phyloP scores from a whole-genome alignment of 805 yeast genomes.

The Yarrowia sp. region DNA sequence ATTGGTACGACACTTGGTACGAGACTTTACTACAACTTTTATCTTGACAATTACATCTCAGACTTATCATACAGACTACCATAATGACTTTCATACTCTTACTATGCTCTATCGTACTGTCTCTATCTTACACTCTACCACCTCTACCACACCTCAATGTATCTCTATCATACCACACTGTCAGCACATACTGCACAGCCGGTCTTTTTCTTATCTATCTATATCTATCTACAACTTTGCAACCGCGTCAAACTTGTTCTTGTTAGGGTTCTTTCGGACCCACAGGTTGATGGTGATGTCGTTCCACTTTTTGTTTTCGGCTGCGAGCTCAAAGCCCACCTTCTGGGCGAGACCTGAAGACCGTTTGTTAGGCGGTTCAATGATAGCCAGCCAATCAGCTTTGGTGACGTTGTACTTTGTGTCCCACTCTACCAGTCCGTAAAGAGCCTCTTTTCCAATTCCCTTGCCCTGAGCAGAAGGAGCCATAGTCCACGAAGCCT shows the following conservation, averaged over 20 bases:
- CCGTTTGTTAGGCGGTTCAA: conserved; percentile 32
- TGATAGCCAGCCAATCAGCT: conserved; percentile 29
- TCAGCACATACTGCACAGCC: too few relatives aligned
- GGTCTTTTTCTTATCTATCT: background rate
- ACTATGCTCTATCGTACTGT: too few relatives aligned
- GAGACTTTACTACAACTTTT: too few relatives aligned
- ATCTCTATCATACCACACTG: too few relatives aligned
- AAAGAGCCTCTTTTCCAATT: conserved; percentile 2
- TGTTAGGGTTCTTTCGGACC: conserved; percentile 18
- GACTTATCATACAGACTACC: too few relatives aligned
- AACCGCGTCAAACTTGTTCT: background rate
- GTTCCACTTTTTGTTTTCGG: conserved; percentile 25
- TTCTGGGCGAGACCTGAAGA: conserved; percentile 22
- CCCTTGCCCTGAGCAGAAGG: conserved; percentile 9
- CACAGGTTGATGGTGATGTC: background rate
- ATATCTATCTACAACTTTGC: background rate
- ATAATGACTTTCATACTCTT: too few relatives aligned
- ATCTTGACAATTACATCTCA: too few relatives aligned
- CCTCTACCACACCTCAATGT: too few relatives aligned
- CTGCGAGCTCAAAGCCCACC: conserved; percentile 30
- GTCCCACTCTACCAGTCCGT: conserved; percentile 26
- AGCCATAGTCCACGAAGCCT: conserved; percentile 8
- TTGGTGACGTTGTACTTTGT: conserved; percentile 26
- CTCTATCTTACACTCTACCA: too few relatives aligned
- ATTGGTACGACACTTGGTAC: too few relatives aligned